Base-by-base conservation (phyloP, 2,329 filamentous ascomycete genomes). In the Drechmeria coniospora region DNA sequence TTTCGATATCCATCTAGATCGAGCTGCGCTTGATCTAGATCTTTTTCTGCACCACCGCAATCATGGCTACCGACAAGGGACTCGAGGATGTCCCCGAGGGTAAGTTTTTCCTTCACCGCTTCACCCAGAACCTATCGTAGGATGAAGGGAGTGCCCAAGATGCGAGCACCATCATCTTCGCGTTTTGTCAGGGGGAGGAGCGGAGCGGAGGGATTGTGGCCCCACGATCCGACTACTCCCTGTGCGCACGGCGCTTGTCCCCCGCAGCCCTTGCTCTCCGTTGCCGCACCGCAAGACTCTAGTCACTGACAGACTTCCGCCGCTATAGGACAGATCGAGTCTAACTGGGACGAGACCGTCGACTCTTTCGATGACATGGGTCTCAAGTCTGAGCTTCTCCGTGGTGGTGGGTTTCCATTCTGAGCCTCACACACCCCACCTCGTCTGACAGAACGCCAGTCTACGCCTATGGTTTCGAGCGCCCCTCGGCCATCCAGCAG, bases 401-500 rank as follows among this genome's bases (percentile, higher is more conserved):
- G 90, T 65, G 90, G 90, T 67, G 90, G 62, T 67, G 47, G 54
- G 54, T 57, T 32, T 28, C 29, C 30, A 23, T 31, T 34, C n/a
- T n/a, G n/a, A n/a, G n/a, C n/a, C n/a, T n/a, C n/a, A n/a, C n/a
- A n/a, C n/a, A n/a, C n/a, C n/a, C n/a, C n/a, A n/a, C n/a, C n/a
- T n/a, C n/a, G n/a, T 36, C 47, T 52, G 34, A 52, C 39, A 15
- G 14, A 10, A 33, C 26, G 15, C 15, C 26, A 56, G 83, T 98
- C 60, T 98, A 95, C 63, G 90, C 90, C 58, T 98, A 98, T 61
- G 90, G 90, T 80, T 98, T 98, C 69, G 90, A 98, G 76, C 86
- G 90, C 46, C 90, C 90, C 40, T 98, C 90, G 65, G 87, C 90
- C 59, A 98, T 98, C 50, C 90, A 98, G 79, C 84, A 93, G 79